These are phyloP conservation scores for Recurvomyces mirabilis DNA, from an alignment of 495 filamentous ascomycete species.

Conservation along the genomic window DNA sequence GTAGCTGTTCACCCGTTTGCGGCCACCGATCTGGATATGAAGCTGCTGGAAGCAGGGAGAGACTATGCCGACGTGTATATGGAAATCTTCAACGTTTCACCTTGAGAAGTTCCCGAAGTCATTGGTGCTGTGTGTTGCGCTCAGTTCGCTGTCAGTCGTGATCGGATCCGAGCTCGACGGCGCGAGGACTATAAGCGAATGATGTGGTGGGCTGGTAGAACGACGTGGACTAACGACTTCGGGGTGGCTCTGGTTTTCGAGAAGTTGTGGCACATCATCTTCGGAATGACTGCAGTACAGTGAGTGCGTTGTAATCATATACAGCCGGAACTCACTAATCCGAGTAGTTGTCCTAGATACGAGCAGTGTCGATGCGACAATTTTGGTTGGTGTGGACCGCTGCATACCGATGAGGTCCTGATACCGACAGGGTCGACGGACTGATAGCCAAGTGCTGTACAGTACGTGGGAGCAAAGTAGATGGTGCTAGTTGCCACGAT, in stretches of 20 bases:
- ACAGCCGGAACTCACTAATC: no score
- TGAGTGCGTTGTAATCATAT: neutral
- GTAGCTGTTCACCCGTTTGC: neutral
- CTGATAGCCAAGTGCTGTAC: no score
- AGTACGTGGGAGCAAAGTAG: no score
- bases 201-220: neutral
- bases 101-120: neutral
- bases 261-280: neutral
- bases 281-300: neutral
- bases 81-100: neutral
- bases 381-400: constrained; percentile 1
- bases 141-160: neutral
- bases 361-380: constrained; percentile 2
- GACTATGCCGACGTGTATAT: neutral
- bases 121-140: neutral
- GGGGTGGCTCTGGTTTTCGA: neutral
- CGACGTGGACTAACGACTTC: neutral
- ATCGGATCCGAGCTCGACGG: neutral
- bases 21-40: neutral
- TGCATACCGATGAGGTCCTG: neutral
- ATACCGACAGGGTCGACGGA: no score
- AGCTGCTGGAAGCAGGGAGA: neutral
- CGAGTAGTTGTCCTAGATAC: neutral
- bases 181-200: neutral
- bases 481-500: no score